Evolutionary conservation across 2,329 filamentous ascomycete species (phyloP), one percentile per base, ranked within the genome.

Genomic region (Seiridium cupressi): DNA sequence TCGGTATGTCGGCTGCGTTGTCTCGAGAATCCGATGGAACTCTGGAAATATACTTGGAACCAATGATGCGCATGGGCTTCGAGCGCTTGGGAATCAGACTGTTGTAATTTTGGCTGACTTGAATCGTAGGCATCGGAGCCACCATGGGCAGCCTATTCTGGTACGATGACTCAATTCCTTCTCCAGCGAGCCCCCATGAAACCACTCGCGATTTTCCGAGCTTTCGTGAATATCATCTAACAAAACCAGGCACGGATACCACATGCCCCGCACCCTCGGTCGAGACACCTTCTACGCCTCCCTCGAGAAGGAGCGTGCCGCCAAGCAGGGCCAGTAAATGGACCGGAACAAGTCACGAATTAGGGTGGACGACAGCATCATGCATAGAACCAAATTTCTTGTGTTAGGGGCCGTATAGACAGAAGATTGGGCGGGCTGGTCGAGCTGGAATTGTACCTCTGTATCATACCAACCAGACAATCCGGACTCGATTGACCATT

Each of bases 201-300:
- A n/a, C 34, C n/a, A 26, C 10, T 26, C 11, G 11, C 26, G 7
- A 26, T 49, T 54, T 38, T 8, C 5, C 32, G 40, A 54, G 3
- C 18, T 26, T 26, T 26, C 18, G 18, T 26, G 18, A 26, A 11
- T 18, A 11, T 18, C 32, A 38, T n/a, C 46, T 42, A 11, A 51
- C 38, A 4, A 18, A 26, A 40, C 51, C 46, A 87, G 84, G 84
- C 84, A 86, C 79, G 84, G 84, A 73, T 87, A 73, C 78, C 84
- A 87, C 77, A 76, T 86, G 70, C 84, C 84, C 66, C 83, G 84
- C 74, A 85, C 82, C 70, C 73, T 80, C 70, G 79, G 78, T 65
- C 84, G 84, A 71, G 84, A 87, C 76, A 76, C 75, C 74, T 81
- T 79, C 81, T 86, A 86, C 79, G 74, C 74, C 75, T 79, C 84